Evolutionary conservation across 306 rosid species (phyloP), one percentile per base, ranked within the genome.

Genomic region (Trichosanthes truncata): DNA sequence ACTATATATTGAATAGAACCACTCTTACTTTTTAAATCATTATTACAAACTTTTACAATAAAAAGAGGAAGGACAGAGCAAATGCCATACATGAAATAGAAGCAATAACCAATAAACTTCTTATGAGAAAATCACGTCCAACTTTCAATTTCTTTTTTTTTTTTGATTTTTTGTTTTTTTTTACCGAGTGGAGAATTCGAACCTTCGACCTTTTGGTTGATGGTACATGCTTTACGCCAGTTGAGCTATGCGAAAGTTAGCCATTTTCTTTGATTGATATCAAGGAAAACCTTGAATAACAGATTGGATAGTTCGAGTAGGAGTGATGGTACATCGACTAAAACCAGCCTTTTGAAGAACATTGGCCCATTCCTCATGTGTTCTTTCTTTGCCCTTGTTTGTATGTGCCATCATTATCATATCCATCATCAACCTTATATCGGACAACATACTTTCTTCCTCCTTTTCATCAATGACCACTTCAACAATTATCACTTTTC

Each of bases 291-390:
- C 92, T 7, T 84, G 40, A 35, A 88, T 89, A 3, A 90, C 80
- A 14, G 86, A 87, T 60, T 85, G 89, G n/a, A 82, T 71, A 0
- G 90, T 85, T 59, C 41, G 56, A 67, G 85, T 82, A 60, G 78
- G 15, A 41, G 78, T 87, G 6, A 88, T 74, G 11, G 81, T 83
- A 82, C 12, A 78, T 1, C 74, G 10, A 9, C 29, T 25, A 80
- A 93, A 91, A 40, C 94, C 93, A n/a, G 93, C 94, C 72, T 75
- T 62, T 7, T 57, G 76, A 76, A 93, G 86, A 1, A 93, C 85
- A 79, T 79, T 78, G 3, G 73, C 88, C 95, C 98, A 93, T 29
- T 89, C 93, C 36, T 81, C 53, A 2, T 26, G 6, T 0, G 88
- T 66, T 35, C 73, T 66, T 35, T 66, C 73, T 21, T 66, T 66